Conservation (phyloP, 768 basidiomycete genomes). For the Naganishia friedmannii region DNA sequence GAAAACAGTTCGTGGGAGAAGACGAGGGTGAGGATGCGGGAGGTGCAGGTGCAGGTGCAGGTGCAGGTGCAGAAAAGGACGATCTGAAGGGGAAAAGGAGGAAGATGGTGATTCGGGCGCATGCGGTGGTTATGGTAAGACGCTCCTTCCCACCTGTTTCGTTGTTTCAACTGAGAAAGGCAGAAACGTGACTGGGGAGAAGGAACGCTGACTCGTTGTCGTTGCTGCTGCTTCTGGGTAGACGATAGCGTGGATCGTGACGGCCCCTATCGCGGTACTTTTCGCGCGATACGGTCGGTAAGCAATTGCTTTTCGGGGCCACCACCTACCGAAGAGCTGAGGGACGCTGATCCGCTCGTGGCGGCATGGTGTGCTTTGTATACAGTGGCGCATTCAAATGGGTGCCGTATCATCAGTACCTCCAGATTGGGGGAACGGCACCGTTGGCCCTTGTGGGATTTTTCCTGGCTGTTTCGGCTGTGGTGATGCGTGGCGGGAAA, state of each 20-base stretch:
- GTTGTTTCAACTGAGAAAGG: too few relatives aligned
- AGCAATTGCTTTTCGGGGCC: background rate
- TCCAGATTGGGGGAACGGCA: constrained; percentile 15
- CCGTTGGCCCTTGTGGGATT: constrained; percentile 19
- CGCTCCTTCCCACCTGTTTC: background rate
- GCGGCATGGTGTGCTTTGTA: background rate
- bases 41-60: background rate
- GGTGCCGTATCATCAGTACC: constrained; percentile 11
- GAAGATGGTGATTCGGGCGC: constrained; percentile 3
- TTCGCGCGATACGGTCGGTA: constrained; percentile 16
- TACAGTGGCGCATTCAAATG: constrained; percentile 12
- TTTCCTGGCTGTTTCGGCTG: background rate
- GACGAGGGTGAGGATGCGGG: background rate
- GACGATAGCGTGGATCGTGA: constrained; percentile 13
- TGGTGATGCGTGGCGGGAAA: background rate
- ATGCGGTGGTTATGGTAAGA: constrained; percentile 8
- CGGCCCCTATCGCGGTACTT: constrained; percentile 9
- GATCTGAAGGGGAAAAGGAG: background rate
- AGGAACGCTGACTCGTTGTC: too few relatives aligned
- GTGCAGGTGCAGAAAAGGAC: background rate
- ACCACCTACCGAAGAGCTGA: too few relatives aligned
- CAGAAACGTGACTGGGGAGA: too few relatives aligned
- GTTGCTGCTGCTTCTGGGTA: background rate
- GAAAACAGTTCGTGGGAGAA: background rate
- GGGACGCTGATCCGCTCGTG: background rate